These are phyloP conservation scores for Cydonia oblonga DNA, from an alignment of 331 rosid species.

Conservation along the genomic window DNA sequence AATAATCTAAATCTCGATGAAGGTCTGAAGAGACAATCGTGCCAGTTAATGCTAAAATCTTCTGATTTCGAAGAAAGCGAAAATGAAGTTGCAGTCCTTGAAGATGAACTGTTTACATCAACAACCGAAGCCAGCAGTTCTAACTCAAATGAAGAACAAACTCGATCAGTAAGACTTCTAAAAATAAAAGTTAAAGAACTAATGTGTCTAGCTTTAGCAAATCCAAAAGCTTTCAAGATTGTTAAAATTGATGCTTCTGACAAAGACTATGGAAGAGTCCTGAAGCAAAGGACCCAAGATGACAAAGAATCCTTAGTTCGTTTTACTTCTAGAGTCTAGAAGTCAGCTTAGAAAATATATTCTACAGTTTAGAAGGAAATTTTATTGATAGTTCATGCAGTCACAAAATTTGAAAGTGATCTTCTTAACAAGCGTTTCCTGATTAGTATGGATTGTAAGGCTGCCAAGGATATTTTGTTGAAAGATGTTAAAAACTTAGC, in stretches of 20 bases:
- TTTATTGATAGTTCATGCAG: neutral
- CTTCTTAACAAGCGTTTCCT: too few relatives aligned
- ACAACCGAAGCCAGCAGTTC: too few relatives aligned
- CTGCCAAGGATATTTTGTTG: neutral
- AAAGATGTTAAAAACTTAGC: neutral
- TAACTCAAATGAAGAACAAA: neutral
- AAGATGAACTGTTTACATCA: too few relatives aligned
- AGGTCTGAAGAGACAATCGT: too few relatives aligned
- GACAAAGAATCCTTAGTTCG: neutral
- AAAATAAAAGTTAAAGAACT: neutral
- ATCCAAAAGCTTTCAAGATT: neutral
- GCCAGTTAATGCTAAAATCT: too few relatives aligned
- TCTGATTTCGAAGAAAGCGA: too few relatives aligned
- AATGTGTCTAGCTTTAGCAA: neutral
- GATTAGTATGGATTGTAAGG: neutral
- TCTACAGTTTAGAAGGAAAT: neutral
- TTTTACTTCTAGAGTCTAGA: neutral
- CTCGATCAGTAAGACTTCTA: neutral
- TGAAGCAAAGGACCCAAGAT: neutral
- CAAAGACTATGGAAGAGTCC: neutral
- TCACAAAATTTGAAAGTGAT: neutral
- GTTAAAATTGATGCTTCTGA: neutral
- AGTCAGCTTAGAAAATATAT: neutral
- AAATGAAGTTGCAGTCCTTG: too few relatives aligned
- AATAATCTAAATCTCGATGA: too few relatives aligned